A percentile compares a stretch with the other conserved stretches of the same genome.
These are phyloP conservation scores for Prunus fruticosa DNA, from an alignment of 306 rosid genomes.

Conservation along the genomic window DNA sequence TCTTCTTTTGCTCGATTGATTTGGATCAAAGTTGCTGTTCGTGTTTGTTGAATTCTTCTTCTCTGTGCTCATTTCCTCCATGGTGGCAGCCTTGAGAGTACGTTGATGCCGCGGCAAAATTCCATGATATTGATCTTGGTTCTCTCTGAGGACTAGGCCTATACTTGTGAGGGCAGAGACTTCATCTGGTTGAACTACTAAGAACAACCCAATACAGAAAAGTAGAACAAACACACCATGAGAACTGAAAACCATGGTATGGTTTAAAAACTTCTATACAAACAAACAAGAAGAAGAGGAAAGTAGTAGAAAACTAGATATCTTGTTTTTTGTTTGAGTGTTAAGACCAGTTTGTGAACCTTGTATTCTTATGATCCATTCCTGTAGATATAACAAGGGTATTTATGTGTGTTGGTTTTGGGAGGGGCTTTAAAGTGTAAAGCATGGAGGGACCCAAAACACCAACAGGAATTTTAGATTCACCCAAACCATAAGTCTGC, in stretches of 20 bases:
- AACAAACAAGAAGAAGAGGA: slow-evolving; percentile 38
- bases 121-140: slow-evolving; percentile 33
- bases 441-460: slow-evolving; percentile 49
- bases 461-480: slow-evolving; percentile 65
- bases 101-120: slow-evolving; percentile 34
- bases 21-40: slow-evolving; percentile 53
- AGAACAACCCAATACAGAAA: slow-evolving; percentile 55
- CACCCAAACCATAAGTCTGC: slow-evolving; percentile 66
- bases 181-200: slow-evolving; percentile 45
- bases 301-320: not conserved
- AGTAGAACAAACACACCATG: slow-evolving; percentile 46
- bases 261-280: not conserved
- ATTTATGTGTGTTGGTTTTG: slow-evolving; percentile 51
- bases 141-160: slow-evolving; percentile 45
- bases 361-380: slow-evolving; percentile 48
- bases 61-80: slow-evolving; percentile 38
- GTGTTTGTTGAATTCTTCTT: slow-evolving; percentile 41
- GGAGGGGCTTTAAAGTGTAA: slow-evolving; percentile 61
- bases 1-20: slow-evolving; percentile 73
- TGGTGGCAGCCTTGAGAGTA: slow-evolving; percentile 27
- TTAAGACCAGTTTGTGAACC: slow-evolving; percentile 38
- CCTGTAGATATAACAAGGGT: slow-evolving; percentile 53
- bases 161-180: slow-evolving; percentile 46
- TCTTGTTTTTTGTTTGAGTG: slow-evolving; percentile 32
- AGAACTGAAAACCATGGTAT: slow-evolving; percentile 54